These are phyloP conservation scores for Tricholoma sp. DNA, from an alignment of 768 basidiomycete species.

Conservation along the genomic window DNA sequence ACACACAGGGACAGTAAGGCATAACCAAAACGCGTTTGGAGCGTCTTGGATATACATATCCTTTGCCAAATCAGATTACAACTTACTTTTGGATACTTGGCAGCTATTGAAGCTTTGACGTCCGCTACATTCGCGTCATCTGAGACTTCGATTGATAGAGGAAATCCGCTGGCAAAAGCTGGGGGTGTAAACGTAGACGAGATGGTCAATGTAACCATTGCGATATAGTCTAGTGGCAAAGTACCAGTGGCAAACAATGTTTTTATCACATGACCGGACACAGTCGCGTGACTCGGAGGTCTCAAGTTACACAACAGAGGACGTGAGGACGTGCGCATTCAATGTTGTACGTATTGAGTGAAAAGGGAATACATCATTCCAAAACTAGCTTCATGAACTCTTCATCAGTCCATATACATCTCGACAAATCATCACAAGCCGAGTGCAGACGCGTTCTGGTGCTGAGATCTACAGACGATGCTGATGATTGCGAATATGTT, in stretches of 20 bases:
- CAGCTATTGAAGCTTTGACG: conserved; percentile 60
- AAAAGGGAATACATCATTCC: not conserved
- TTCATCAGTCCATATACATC: conserved; percentile 14
- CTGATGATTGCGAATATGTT: not conserved
- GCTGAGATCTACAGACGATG: conserved; percentile 2
- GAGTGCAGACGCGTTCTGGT: conserved; percentile 3
- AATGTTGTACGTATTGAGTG: not conserved
- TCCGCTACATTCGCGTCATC: conserved; percentile 57
- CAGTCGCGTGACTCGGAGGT: too few relatives aligned
- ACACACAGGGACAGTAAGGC: not conserved
- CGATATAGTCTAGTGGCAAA: too few relatives aligned
- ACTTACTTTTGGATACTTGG: conserved; percentile 33
- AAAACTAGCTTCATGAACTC: conserved; percentile 10
- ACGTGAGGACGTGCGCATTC: too few relatives aligned
- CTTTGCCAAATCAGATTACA: not conserved
- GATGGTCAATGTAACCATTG: conserved; percentile 46
- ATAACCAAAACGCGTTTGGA: conserved; percentile 1
- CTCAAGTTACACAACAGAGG: too few relatives aligned
- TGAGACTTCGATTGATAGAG: conserved; percentile 43
- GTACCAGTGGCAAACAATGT: too few relatives aligned
- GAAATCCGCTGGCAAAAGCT: conserved; percentile 45
- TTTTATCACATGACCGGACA: too few relatives aligned
- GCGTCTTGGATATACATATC: not conserved
- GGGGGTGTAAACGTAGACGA: conserved; percentile 43
- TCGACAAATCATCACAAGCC: conserved; percentile 11